Conservation (phyloP, 2,329 filamentous ascomycete genomes). For the Fusarium nematophilum region DNA sequence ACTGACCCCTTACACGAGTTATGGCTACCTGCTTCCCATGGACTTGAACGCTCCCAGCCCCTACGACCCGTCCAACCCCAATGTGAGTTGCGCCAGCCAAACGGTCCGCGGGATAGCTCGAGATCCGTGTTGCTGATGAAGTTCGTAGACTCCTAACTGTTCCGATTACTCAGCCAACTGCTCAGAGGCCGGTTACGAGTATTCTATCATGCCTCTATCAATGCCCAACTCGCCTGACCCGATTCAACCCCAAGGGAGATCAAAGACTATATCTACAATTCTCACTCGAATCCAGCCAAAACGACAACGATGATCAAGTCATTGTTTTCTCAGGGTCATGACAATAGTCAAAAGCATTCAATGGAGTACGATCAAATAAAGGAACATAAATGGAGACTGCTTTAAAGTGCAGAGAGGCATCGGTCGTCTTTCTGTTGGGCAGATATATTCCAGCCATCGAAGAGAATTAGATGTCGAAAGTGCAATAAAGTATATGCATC, state of each 20-base stretch:
- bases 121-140: constrained; percentile 62
- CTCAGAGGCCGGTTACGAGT: constrained; percentile 71
- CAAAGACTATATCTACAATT: neutral
- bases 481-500: constrained; percentile 26
- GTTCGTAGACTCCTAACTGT: constrained; percentile 77
- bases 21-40: constrained; percentile 73
- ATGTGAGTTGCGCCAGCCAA: constrained; percentile 72
- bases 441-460: constrained; percentile 39
- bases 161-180: constrained; percentile 75
- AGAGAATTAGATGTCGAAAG: constrained; percentile 34
- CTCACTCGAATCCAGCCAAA: neutral
- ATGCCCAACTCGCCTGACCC: constrained; percentile 75
- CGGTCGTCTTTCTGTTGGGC: constrained; percentile 30
- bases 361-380: constrained; percentile 25
- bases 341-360: neutral
- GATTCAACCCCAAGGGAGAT: constrained; percentile 45
- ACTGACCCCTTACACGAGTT: constrained; percentile 75
- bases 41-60: constrained; percentile 70
- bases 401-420: constrained; percentile 26
- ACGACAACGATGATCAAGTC: neutral
- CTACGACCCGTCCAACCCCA: constrained; percentile 76
- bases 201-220: constrained; percentile 78
- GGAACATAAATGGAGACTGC: constrained; percentile 24
- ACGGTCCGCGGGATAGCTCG: constrained; percentile 51
- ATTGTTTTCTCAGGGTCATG: neutral